phyloP scores from a whole-genome alignment of 129 eudicot species.

The Erigeron canadensis region DNA sequence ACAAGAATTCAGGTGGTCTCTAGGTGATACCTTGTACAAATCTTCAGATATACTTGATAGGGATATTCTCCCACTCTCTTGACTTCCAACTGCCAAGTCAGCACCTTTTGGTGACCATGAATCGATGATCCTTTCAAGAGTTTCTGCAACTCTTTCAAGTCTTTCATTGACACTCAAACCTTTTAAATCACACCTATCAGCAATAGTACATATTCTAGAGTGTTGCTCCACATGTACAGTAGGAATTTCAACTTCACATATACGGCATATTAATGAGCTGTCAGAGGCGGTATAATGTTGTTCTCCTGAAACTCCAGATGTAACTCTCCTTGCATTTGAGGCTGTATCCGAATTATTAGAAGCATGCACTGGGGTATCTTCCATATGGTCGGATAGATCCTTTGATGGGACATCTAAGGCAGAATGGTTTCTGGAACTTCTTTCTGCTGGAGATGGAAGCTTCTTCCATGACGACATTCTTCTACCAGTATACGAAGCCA shows the following conservation, averaged over 20 bases:
- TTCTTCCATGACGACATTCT: constrained; percentile 83
- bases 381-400: constrained; percentile 38
- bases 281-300: constrained; percentile 46
- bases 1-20: constrained; percentile 28
- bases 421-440: constrained; percentile 34
- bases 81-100: constrained; percentile 46
- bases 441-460: constrained; percentile 67
- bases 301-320: constrained; percentile 50
- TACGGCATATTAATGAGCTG: constrained; percentile 74
- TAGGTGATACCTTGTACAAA: background rate
- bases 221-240: constrained; percentile 88
- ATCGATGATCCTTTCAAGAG: constrained; percentile 80
- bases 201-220: constrained; percentile 98
- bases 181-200: constrained; percentile 94
- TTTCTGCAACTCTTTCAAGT: constrained; percentile 81
- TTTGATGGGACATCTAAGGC: constrained; percentile 45
- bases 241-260: constrained; percentile 92
- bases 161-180: constrained; percentile 84
- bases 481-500: constrained; percentile 55
- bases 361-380: constrained; percentile 31
- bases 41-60: constrained; percentile 4
- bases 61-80: constrained; percentile 2
- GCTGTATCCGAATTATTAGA: constrained; percentile 39
- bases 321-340: constrained; percentile 33
- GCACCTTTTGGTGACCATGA: constrained; percentile 72